These are phyloP conservation scores for Xerocomus spinulosus DNA, from an alignment of 768 basidiomycete genomes.

Conservation along the genomic window DNA sequence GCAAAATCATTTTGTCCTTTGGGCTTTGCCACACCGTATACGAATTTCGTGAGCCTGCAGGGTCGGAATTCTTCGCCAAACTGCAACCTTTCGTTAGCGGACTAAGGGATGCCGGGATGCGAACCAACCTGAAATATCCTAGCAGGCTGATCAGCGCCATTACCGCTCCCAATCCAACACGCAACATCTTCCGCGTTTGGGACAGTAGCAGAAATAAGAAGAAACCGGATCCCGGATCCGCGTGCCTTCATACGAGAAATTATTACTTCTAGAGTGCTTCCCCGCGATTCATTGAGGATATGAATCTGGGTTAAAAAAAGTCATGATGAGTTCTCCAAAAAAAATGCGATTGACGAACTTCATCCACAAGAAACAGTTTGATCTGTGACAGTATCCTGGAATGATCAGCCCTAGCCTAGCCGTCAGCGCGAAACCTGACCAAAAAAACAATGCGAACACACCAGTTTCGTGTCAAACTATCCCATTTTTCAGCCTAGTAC, in stretches of 20 bases:
- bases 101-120: neutral
- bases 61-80: constrained; percentile 93
- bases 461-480: constrained; percentile 88
- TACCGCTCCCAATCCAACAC: constrained; percentile 67
- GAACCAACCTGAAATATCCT: constrained; percentile 61
- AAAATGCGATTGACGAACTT: constrained; percentile 42
- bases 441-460: constrained; percentile 39
- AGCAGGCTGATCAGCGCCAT: constrained; percentile 40
- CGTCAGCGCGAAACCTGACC: constrained; percentile 3
- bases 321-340: neutral
- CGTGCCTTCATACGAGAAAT: constrained; percentile 86
- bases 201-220: constrained; percentile 89
- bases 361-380: constrained; percentile 84
- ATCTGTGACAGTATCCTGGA: constrained; percentile 65
- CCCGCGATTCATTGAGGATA: constrained; percentile 84
- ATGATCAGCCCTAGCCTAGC: constrained; percentile 50
- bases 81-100: constrained; percentile 35
- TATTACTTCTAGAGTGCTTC: constrained; percentile 93
- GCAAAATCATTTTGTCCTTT: constrained; percentile 74
- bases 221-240: constrained; percentile 67
- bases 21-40: constrained; percentile 63
- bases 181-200: constrained; percentile 92
- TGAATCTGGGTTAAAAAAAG: constrained; percentile 65
- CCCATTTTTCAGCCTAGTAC: constrained; percentile 90
- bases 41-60: constrained; percentile 68